Base-by-base conservation (phyloP, 139 green algal species). In the Gonium pectorale region DNA sequence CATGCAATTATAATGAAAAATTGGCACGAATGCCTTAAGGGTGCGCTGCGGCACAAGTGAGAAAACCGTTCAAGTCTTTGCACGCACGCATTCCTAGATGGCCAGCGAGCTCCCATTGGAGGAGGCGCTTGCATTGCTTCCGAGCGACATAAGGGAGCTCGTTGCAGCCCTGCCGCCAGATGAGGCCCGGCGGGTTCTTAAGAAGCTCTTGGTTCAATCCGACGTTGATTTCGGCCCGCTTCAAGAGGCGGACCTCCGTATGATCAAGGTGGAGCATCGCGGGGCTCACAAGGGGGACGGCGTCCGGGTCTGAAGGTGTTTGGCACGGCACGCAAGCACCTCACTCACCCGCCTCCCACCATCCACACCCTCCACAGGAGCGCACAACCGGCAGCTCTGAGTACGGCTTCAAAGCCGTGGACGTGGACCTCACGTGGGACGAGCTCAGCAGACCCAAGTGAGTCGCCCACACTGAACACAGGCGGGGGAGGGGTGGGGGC, bases 371-470 rank as follows among this genome's bases (percentile, higher is more conserved):
- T 44, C 5, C 63, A 8, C 49, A 88, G 83, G 73, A 60, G 33
- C 63, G 83, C 13, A 88, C 83, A 24, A 64, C 44, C 8, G 38
- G 51, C 11, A 78, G 46, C 66, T 67, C 63, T 27, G 73, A 75
- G 40, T 88, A 77, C 29, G 83, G 83, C 33, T 83, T 88, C 6
- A 77, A 84, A 51, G 21, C 5, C 4, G 83, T 79, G 3, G 83
- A 88, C 38, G 83, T 88, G 22, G 83, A 88, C 63, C 35, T 88
- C 21, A 88, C 73, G 15, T 88, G 83, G 83, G 5, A 80, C 5
- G 83, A 88, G 83, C 63, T 88, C 33, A 59, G 52, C 46, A 21
- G 72, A 29, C 72, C 73, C 5, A 77, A 52, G 73, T 88, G n/a
- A 59, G 79, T 74, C 3, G 13, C 9, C 52, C n/a, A n/a, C n/a